phyloP scores from a whole-genome alignment of 306 rosid genomes.

The Oemleria cerasiformis region DNA sequence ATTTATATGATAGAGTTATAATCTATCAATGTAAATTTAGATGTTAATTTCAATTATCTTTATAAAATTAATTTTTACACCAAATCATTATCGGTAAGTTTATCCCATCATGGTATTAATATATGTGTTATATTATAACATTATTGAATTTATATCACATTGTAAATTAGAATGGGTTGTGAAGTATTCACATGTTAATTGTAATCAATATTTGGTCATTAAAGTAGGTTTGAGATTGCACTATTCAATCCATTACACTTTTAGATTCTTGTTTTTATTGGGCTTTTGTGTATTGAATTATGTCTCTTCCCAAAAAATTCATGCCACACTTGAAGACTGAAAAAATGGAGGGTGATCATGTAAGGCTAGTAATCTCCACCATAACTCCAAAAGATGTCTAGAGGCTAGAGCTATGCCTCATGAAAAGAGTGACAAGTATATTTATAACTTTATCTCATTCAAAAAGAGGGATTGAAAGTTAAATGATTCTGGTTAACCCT shows the following conservation, averaged over 20 bases:
- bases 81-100: no score
- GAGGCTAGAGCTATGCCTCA: no score
- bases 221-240: background rate
- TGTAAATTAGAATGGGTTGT: no score
- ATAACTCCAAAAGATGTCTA: background rate
- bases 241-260: background rate
- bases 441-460: no score
- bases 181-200: background rate
- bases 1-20: no score
- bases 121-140: no score
- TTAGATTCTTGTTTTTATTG: background rate
- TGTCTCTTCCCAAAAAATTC: background rate
- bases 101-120: no score
- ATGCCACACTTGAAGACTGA: background rate
- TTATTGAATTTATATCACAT: background rate
- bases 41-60: background rate
- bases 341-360: background rate
- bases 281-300: background rate
- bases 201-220: background rate
- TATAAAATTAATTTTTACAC: no score
- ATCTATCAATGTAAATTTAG: no score
- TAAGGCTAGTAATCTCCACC: background rate
- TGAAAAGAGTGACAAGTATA: no score
- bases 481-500: no score
- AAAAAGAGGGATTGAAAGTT: no score